Conservation (phyloP, 225 moss, liverwort and hornwort species). For the Pseudoscleropodium purum region DNA sequence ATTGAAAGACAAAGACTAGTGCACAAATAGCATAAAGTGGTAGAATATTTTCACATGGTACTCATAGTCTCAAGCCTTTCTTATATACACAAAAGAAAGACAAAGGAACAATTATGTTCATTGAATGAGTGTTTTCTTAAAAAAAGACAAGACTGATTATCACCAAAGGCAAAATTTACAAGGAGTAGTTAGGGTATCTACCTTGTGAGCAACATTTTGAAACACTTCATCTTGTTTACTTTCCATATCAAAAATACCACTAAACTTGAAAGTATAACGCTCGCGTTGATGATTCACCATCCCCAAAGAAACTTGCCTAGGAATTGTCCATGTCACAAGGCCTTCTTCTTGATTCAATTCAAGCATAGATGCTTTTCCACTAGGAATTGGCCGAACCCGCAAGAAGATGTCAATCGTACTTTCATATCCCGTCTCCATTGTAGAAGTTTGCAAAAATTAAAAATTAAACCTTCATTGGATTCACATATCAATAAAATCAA, state of each 20-base stretch:
- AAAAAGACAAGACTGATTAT: background rate
- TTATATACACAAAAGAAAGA: background rate
- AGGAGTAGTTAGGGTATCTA: background rate
- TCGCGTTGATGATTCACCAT: conserved; percentile 46
- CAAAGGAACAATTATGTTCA: background rate
- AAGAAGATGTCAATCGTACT: conserved; percentile 51
- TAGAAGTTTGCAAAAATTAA: background rate
- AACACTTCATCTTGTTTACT: conserved; percentile 54
- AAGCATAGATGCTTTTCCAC: conserved; percentile 16
- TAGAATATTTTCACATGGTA: background rate
- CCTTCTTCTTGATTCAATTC: conserved; percentile 42
- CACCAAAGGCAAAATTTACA: background rate
- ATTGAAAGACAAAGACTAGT: background rate
- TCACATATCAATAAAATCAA: background rate
- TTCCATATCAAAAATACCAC: conserved; percentile 32
- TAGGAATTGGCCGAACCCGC: conserved; percentile 30
- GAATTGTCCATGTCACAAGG: conserved; percentile 37
- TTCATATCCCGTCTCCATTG: conserved; percentile 19
- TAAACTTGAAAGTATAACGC: conserved; percentile 44
- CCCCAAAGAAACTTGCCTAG: conserved; percentile 22
- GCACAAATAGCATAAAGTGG: rapidly evolving
- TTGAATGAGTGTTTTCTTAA: rapidly evolving
- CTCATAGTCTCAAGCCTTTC: background rate
- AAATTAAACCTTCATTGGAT: background rate
- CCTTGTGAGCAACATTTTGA: conserved; percentile 45